Percentiles rank a stretch among this genome's conserved stretches.
These are phyloP conservation scores for Komagataella populi DNA, from an alignment of 805 yeast species.

Conservation along the genomic window DNA sequence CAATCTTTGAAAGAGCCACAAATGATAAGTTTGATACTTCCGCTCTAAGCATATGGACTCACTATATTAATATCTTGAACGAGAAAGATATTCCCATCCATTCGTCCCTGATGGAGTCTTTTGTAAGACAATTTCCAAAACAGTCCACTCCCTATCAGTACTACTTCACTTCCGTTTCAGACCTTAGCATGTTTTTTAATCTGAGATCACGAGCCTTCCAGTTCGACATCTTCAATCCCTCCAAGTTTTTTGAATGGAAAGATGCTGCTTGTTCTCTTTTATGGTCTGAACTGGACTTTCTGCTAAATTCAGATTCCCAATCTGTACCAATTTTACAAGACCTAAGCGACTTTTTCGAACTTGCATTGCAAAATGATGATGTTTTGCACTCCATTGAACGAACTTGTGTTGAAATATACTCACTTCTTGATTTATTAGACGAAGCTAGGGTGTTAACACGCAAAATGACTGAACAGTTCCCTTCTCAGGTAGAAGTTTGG, in stretches of 20 bases:
- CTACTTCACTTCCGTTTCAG: background rate
- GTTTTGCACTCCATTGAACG: constrained; percentile 30
- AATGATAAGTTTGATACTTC: background rate
- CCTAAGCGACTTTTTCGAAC: constrained; percentile 10
- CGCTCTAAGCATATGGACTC: constrained; percentile 17
- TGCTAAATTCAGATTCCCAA: background rate
- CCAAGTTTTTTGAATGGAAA: background rate
- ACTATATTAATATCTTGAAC: constrained; percentile 10
- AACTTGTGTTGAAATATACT: constrained; percentile 20
- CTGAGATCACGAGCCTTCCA: background rate
- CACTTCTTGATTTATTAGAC: constrained; percentile 15
- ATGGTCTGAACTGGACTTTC: background rate
- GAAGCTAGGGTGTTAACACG: constrained; percentile 14
- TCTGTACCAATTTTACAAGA: constrained; percentile 7
- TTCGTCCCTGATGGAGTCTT: constrained; percentile 1
- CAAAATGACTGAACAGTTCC: constrained; percentile 13
- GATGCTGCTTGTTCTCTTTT: background rate
- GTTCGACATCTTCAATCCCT: background rate
- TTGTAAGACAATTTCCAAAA: background rate
- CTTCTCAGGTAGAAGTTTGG: constrained; percentile 33
- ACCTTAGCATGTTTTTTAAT: background rate
- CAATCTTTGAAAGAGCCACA: constrained; percentile 20
- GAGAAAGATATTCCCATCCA: constrained; percentile 3
- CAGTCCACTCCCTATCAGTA: constrained; percentile 1
- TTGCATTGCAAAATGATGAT: constrained; percentile 19